Evolutionary conservation across 306 rosid species (phyloP), one percentile per base, ranked within the genome.

Genomic region (Ormosia emarginata): DNA sequence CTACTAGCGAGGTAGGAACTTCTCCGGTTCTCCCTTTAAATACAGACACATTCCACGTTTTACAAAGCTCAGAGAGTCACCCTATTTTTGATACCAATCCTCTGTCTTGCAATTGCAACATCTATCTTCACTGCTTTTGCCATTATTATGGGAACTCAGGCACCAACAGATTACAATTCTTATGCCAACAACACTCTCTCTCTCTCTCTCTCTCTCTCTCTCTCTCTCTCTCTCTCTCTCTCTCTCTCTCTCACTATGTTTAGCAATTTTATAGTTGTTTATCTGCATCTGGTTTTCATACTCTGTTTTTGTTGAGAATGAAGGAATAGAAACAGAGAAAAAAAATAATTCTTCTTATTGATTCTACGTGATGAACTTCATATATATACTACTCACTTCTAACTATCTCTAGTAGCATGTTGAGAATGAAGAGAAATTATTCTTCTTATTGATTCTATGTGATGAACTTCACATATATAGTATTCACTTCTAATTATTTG

Each of bases 141-240:
- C 8, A 10, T 59, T 9, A 13, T 14, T 9, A 68, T 43, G 85
- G 85, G 71, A 75, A 75, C 81, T 57, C 64, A 75, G 14, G 52
- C 55, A 18, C 74, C 78, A 14, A 10, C 34, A 6, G 59, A 81
- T 24, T 29, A 24, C 47, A 58, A 70, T 55, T 6, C 33, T 18
- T 11, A 36, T 37, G 15, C 11, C 59, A 49, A 55, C 57, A 52
- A 5, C 74, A 53, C 37, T 29, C n/a, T n/a, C n/a, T n/a, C n/a
- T n/a, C n/a, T n/a, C n/a, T n/a, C n/a, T n/a, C n/a, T 53, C 17
- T 75, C 57, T 36, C 7, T 74, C 43, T 32, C 41, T 62, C 17
- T 34, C 39, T 68, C 24, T 84, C 7, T 5, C 30, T 30, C 11
- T 40, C 50, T 86, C 33, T 30, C 33, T 62, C 13, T 33, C 37